Conservation (phyloP, 177 flowering plant genomes). For the Vitis hybrid region DNA sequence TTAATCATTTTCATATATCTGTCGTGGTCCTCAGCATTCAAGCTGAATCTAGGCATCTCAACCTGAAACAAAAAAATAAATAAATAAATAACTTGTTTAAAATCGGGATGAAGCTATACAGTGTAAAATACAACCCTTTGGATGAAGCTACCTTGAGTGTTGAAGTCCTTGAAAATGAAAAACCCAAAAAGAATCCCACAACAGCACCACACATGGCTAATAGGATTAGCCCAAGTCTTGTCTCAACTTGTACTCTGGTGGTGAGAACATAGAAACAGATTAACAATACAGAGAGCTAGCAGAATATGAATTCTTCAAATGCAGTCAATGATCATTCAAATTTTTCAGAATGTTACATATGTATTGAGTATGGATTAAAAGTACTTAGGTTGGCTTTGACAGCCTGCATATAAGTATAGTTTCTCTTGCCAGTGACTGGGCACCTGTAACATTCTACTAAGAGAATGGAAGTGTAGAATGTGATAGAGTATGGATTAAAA, state of each 20-base stretch:
- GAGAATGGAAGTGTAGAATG: slow-evolving; percentile 36
- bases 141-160: background rate
- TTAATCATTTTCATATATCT: background rate
- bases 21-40: background rate
- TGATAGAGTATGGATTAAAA: slow-evolving; percentile 2
- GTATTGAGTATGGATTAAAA: background rate
- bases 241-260: background rate
- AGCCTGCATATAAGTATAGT: slow-evolving; percentile 40
- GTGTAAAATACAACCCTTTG: background rate
- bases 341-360: too few relatives aligned
- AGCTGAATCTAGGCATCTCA: background rate
- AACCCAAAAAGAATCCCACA: slow-evolving; percentile 12
- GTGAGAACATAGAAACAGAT: too few relatives aligned
- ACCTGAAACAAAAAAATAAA: background rate
- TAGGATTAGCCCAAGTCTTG: slow-evolving; percentile 4
- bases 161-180: background rate
- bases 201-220: slow-evolving; percentile 1
- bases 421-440: slow-evolving; percentile 36
- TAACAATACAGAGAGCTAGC: too few relatives aligned
- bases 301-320: too few relatives aligned
- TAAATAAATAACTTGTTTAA: background rate
- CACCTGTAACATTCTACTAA: slow-evolving; percentile 45
- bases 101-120: background rate
- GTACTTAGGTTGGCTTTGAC: slow-evolving; percentile 36
- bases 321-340: too few relatives aligned